phyloP scores from a whole-genome alignment of 2,329 filamentous ascomycete genomes.

The Juglanconis juglandina region DNA sequence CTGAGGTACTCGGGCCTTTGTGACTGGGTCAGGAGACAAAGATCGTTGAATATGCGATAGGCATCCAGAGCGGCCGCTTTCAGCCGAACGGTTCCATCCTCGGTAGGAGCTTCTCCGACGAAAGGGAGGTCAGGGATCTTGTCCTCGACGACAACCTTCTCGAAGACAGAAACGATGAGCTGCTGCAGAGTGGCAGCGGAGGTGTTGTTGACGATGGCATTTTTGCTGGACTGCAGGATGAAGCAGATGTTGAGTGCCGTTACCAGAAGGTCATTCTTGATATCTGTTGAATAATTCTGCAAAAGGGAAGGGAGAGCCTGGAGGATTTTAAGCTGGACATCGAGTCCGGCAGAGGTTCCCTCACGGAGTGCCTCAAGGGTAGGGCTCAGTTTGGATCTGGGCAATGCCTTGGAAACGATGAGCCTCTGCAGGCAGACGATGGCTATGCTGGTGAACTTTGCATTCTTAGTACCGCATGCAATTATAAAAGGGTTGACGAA shows the following conservation, averaged over 20 bases:
- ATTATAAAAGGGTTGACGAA: constrained; percentile 94
- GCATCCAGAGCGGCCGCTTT: constrained; percentile 80
- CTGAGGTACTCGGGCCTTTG: constrained; percentile 79
- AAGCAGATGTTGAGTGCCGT: constrained; percentile 88
- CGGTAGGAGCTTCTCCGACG: constrained; percentile 64
- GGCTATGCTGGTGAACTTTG: constrained; percentile 83
- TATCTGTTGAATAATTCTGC: constrained; percentile 81
- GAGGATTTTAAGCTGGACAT: constrained; percentile 93
- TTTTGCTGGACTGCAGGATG: constrained; percentile 85
- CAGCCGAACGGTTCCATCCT: constrained; percentile 63
- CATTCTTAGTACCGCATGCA: constrained; percentile 85
- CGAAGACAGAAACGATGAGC: constrained; percentile 86
- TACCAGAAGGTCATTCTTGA: constrained; percentile 77
- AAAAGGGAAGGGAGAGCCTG: constrained; percentile 86
- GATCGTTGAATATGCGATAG: constrained; percentile 81
- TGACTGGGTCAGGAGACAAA: constrained; percentile 83
- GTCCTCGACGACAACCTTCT: constrained; percentile 82
- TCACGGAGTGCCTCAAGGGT: constrained; percentile 85
- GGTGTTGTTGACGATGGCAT: constrained; percentile 89
- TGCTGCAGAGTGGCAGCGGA: constrained; percentile 96
- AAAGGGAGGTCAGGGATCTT: constrained; percentile 58
- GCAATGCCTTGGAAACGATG: constrained; percentile 76
- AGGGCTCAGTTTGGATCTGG: constrained; percentile 75
- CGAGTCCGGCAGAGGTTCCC: constrained; percentile 73
- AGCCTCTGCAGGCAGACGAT: constrained; percentile 86